Evolutionary conservation across 2,329 filamentous ascomycete genomes (phyloP), one percentile per base, ranked within the genome.

Genomic region (Arthrobotrys musiformis): DNA sequence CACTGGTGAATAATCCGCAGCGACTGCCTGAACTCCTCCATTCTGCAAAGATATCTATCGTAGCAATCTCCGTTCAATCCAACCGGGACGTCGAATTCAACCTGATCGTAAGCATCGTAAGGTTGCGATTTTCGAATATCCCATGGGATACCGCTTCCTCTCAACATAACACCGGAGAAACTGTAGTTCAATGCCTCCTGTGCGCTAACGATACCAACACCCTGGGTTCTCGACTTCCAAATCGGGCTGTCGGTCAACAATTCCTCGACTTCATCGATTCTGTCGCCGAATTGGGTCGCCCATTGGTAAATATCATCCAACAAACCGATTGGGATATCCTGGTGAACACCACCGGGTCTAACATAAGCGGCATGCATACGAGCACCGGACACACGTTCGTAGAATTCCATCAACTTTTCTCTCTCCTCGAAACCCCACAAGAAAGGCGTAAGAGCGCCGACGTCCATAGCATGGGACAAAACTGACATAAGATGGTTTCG

Each of bases 381-480:
- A 81, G 95, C 95, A 83, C 95, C 95, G 44, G 95, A 99, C 75
- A 99, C 96, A 87, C 95, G 93, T 86, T 99, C 95, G 84, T 99
- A 99, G 86, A 99, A 99, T 90, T 99, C 95, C 96, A 99, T 99
- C 75, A 99, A 88, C 89, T 99, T 99, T 87, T 99, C 95, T 88
- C 95, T 92, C 87, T 99, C 95, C 86, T 99, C 95, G 84, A 99
- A 99, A 78, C 95, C 95, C 95, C 95, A 99, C 86, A 99, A 85
- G 89, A 99, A 99, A 81, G 95, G 95, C 73, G 95, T 99, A 84
- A 99, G 85, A 80, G 95, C 95, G 86, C 95, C 95, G 83, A 99
- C 95, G 85, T 99, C 80, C 80, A 81, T 81, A 40, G 80, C 80
- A 42, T 81, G 80, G 70, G 94, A 97, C 79, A 98, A 86, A 72